Conservation (phyloP, 2,329 filamentous ascomycete species). For the Pseudogymnoascus sp. region DNA sequence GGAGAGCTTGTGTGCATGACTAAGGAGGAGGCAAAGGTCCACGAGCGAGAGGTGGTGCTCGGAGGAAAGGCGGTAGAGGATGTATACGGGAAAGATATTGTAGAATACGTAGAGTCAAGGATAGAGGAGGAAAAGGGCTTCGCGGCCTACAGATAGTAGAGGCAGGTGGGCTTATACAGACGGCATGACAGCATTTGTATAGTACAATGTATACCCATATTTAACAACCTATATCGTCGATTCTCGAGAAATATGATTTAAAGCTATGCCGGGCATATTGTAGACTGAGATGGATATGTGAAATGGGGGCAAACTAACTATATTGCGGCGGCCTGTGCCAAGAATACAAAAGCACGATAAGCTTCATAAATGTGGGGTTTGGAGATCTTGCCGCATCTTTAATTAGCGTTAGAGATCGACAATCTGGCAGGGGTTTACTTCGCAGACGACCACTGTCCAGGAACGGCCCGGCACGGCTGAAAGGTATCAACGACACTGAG, state of each 20-base stretch:
- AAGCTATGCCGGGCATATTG: neutral
- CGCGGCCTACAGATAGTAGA: neutral
- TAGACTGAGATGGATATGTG: too few relatives aligned
- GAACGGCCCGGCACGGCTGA: neutral
- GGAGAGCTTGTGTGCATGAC: conserved; percentile 82
- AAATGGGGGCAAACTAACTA: neutral
- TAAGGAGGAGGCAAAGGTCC: conserved; percentile 73
- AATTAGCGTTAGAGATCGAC: neutral
- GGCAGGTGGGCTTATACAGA: neutral
- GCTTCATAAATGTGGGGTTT: neutral
- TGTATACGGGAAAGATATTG: conserved; percentile 61
- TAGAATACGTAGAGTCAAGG: conserved; percentile 59
- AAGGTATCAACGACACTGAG: neutral
- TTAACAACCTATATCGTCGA: neutral
- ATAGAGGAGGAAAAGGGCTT: conserved; percentile 53
- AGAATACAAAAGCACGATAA: neutral
- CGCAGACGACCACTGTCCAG: neutral
- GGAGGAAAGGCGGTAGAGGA: conserved; percentile 60
- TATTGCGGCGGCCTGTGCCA: neutral
- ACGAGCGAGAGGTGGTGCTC: conserved; percentile 72
- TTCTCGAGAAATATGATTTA: neutral
- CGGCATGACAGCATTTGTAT: neutral
- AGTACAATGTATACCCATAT: neutral
- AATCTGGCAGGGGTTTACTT: neutral
- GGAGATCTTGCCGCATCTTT: neutral